A percentile compares a stretch with the other conserved stretches of the same genome.
These are phyloP conservation scores for Berberis vulgaris DNA, from an alignment of 164 flowering plant species.

Conservation along the genomic window DNA sequence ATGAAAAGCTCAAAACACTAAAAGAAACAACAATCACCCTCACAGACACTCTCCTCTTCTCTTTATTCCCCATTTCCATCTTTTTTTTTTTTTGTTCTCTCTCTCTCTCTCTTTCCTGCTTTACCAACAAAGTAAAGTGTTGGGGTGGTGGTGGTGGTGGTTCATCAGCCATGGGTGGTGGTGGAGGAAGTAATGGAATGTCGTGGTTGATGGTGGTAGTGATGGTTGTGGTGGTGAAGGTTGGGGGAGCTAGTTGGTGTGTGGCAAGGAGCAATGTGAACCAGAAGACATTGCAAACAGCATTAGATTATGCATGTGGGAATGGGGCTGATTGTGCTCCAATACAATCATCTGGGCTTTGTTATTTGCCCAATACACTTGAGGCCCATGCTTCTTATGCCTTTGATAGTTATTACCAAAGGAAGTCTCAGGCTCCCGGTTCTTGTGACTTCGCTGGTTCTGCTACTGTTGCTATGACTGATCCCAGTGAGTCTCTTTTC, in stretches of 20 bases:
- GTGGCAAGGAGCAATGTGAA: conserved; percentile 62
- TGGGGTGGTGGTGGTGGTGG: too few relatives aligned
- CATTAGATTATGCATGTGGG: conserved; percentile 68
- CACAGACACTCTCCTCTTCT: too few relatives aligned
- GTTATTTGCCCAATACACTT: conserved; percentile 70
- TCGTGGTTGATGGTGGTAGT: too few relatives aligned
- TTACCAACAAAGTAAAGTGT: too few relatives aligned
- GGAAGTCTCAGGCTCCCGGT: conserved; percentile 45
- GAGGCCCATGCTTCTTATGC: conserved; percentile 84
- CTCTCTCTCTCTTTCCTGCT: too few relatives aligned
- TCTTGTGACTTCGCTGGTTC: conserved; percentile 67
- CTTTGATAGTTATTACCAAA: conserved; percentile 69
- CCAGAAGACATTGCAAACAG: conserved; percentile 40
- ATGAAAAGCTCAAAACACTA: too few relatives aligned
- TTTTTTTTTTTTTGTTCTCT: too few relatives aligned
- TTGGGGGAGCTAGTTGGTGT: conserved; percentile 40
- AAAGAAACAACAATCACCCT: too few relatives aligned
- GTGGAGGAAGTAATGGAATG: too few relatives aligned
- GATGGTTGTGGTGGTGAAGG: not conserved
- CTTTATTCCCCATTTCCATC: too few relatives aligned
- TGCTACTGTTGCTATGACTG: conserved; percentile 57
- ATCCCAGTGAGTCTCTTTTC: conserved; percentile 51
- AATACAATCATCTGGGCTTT: conserved; percentile 42
- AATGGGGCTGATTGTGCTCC: conserved; percentile 73
- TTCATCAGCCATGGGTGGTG: too few relatives aligned